Conservation (phyloP, 495 filamentous ascomycete genomes). For the Penicillium paradoxum region DNA sequence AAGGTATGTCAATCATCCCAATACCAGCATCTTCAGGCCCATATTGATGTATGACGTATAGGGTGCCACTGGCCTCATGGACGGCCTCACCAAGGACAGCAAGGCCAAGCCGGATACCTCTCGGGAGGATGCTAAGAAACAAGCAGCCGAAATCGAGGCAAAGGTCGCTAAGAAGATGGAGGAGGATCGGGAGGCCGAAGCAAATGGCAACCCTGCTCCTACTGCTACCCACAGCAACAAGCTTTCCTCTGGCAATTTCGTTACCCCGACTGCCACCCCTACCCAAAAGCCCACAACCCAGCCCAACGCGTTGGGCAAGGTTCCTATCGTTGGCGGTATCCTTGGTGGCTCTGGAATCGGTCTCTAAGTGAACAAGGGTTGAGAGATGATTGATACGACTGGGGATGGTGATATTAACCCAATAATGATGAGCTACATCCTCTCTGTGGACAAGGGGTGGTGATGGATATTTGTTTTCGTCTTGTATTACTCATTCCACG, state of each 20-base stretch:
- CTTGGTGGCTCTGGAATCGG: conserved; percentile 17
- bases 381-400: not conserved
- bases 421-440: not conserved
- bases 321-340: conserved; percentile 34
- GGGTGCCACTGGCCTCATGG: conserved; percentile 18
- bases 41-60: not conserved
- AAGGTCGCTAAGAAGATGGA: not conserved
- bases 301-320: conserved; percentile 22
- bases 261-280: conserved; percentile 19
- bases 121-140: not conserved
- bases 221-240: conserved; percentile 8
- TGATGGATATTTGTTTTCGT: not conserved
- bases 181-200: not conserved
- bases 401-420: not conserved
- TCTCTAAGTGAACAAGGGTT: conserved; percentile 4
- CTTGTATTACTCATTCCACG: not conserved
- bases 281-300: conserved; percentile 19
- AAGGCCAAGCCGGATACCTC: conserved; percentile 12
- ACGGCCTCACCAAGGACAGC: conserved; percentile 9
- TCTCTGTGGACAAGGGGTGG: not conserved
- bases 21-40: not conserved
- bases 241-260: conserved; percentile 21
- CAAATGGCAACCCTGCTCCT: conserved; percentile 8
- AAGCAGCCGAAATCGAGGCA: not conserved
- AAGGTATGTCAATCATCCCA: conserved; percentile 12